Percentiles rank a stretch among this genome's conserved stretches.
Conservation (phyloP, 1,139 yeast species). For the Debaryomyces psychrophilus region DNA sequence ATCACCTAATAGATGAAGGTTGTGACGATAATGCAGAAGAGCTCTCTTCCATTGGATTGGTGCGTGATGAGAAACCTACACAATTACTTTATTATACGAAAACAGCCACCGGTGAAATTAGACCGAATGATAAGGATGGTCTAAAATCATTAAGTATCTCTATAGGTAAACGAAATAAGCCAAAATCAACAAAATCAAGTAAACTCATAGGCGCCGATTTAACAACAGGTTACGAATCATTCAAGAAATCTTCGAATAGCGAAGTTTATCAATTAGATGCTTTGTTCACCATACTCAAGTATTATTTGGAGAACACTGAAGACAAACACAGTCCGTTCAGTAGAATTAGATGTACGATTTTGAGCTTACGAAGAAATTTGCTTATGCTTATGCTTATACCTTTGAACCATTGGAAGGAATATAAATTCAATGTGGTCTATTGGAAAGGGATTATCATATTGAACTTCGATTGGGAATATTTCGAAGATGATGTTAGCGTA, state of each 20-base stretch:
- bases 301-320: conserved; percentile 14
- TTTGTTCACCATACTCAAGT: conserved; percentile 19
- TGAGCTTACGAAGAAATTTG: conserved; percentile 26
- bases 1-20: background rate
- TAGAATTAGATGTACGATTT: conserved; percentile 18
- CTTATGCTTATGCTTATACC: conserved; percentile 26
- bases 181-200: conserved; percentile 9
- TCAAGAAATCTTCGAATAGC: conserved; percentile 13
- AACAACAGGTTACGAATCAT: conserved; percentile 22
- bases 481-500: conserved; percentile 3
- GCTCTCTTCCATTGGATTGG: background rate
- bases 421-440: conserved; percentile 24
- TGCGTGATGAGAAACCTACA: conserved; percentile 4
- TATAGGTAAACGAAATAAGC: conserved; percentile 9
- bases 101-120: conserved; percentile 10
- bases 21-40: background rate
- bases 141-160: conserved; percentile 16
- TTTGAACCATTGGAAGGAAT: conserved; percentile 16
- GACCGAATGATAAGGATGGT: conserved; percentile 16
- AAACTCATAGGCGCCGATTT: conserved; percentile 26
- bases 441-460: conserved; percentile 26
- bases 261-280: conserved; percentile 25
- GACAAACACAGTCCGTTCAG: conserved; percentile 1
- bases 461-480: conserved; percentile 24
- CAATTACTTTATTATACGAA: conserved; percentile 18